Evolutionary conservation across 2,329 filamentous ascomycete genomes (phyloP), one percentile per base, ranked within the genome.

Genomic region (Fusarium sambucinum): DNA sequence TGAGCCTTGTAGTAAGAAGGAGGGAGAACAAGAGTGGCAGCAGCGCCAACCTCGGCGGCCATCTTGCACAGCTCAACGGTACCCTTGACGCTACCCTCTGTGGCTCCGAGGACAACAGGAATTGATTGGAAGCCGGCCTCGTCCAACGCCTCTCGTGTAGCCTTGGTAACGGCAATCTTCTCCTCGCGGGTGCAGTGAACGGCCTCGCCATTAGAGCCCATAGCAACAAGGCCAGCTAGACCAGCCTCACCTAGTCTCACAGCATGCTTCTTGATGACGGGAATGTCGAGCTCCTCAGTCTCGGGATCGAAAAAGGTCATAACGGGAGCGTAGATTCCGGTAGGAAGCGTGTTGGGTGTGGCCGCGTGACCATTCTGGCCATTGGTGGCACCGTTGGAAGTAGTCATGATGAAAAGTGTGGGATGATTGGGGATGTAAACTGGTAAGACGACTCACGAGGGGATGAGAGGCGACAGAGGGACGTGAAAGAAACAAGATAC

Each of bases 171-270:
- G 32, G 87, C 86, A 47, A 88, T 79, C 78, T 94, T 94, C 80
- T 97, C 93, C 66, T 90, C 87, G 44, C 88, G 87, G 55, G 90
- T 92, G 74, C 94, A 90, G 82, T 97, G 93, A 57, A 93, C 91
- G 25, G 93, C 93, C 82, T 97, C 93, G 63, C 93, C 93, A 80
- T 96, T 97, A 71, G 93, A 96, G 66, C 94, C 93, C 90, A 96
- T 93, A 71, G 90, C 91, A 42, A 96, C 92, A 27, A 97, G 86
- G 35, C 93, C 93, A 47, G 90, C 92, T 13, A 97, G 87, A 11
- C 94, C 94, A 59, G 89, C 91, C 76, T 89, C 84, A 38, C 90
- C 91, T 47, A 97, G 88, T 47, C 93, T 90, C 71, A 92, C 88
- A 25, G 92, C 91, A 77, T 97, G 93, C 76, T 87, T 90, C 80